Evolutionary conservation across 768 basidiomycete genomes (phyloP).

Genomic region (Suillus lakei): DNA sequence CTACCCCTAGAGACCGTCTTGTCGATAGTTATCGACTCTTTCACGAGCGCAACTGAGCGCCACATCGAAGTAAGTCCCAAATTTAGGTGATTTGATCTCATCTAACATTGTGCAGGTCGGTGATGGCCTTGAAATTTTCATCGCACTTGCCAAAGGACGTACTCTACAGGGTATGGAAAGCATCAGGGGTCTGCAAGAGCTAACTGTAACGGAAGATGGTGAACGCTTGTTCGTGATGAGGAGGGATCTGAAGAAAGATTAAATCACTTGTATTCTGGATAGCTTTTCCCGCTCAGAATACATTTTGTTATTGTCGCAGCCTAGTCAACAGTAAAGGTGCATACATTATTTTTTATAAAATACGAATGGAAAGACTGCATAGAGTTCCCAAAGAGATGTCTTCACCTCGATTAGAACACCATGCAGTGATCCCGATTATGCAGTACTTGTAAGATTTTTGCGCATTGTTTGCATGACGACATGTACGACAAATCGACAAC

Average conservation of each 20-base stretch:
- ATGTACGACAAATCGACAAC: background rate
- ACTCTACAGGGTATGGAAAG: conserved; percentile 61
- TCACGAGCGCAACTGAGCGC: conserved; percentile 96
- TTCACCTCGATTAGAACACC: too few relatives aligned
- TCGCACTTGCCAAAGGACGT: conserved; percentile 77
- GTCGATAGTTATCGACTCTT: conserved; percentile 91
- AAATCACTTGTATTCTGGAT: conserved; percentile 17
- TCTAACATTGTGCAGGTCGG: conserved; percentile 65
- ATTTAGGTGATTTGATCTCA: conserved; percentile 12
- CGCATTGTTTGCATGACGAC: background rate
- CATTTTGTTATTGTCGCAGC: background rate
- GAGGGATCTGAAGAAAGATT: conserved; percentile 87
- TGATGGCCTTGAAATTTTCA: conserved; percentile 91
- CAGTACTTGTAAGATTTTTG: background rate
- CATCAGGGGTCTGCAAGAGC: conserved; percentile 63
- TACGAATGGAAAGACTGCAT: background rate
- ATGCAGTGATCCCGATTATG: background rate
- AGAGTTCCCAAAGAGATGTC: background rate
- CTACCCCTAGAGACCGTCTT: conserved; percentile 82
- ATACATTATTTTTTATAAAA: background rate
- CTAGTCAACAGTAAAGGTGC: background rate
- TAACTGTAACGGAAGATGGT: conserved; percentile 62
- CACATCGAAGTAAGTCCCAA: conserved; percentile 83
- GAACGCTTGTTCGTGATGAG: conserved; percentile 79
- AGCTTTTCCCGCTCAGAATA: background rate